phyloP scores from a whole-genome alignment of 2,329 filamentous ascomycete species.

The Calonectria henricotiae region DNA sequence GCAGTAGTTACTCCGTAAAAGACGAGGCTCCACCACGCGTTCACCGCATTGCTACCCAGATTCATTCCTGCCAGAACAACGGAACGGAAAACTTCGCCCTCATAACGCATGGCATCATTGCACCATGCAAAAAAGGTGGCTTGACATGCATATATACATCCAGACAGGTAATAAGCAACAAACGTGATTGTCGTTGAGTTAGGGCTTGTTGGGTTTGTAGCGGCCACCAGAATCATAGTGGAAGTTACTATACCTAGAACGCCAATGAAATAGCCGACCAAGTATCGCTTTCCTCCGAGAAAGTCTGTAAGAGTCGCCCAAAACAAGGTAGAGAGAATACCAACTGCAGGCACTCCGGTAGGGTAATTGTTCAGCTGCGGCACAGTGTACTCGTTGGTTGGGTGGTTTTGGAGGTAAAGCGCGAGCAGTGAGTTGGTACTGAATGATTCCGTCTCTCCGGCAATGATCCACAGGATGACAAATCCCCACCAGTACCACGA shows the following conservation, averaged over 20 bases:
- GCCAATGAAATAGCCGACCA: slow-evolving; percentile 79
- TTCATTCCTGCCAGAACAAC: slow-evolving; percentile 84
- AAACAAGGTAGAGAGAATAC: slow-evolving; percentile 76
- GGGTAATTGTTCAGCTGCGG: slow-evolving; percentile 72
- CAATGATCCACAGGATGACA: slow-evolving; percentile 78
- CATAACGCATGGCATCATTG: slow-evolving; percentile 78
- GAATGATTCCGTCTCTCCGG: slow-evolving; percentile 81
- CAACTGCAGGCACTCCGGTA: slow-evolving; percentile 71
- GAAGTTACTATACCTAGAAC: slow-evolving; percentile 75
- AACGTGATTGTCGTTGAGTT: slow-evolving; percentile 71
- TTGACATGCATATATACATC: slow-evolving; percentile 80
- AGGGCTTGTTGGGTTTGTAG: slow-evolving; percentile 59
- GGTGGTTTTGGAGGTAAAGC: slow-evolving; percentile 68
- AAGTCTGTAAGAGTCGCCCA: slow-evolving; percentile 80
- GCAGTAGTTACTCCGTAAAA: slow-evolving; percentile 80
- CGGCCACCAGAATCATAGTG: slow-evolving; percentile 73
- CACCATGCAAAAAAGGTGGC: slow-evolving; percentile 85
- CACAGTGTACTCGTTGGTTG: slow-evolving; percentile 62
- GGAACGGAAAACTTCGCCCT: slow-evolving; percentile 75
- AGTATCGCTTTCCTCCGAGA: slow-evolving; percentile 74
- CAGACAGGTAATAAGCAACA: slow-evolving; percentile 80
- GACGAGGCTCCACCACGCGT: slow-evolving; percentile 82
- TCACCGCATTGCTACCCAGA: slow-evolving; percentile 76
- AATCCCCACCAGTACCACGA: slow-evolving; percentile 80
- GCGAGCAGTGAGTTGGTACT: slow-evolving; percentile 74